A percentile compares a stretch with the other conserved stretches of the same genome.
Conservation (phyloP, 345 rosid genomes). For the Eucalyptus curtisii region DNA sequence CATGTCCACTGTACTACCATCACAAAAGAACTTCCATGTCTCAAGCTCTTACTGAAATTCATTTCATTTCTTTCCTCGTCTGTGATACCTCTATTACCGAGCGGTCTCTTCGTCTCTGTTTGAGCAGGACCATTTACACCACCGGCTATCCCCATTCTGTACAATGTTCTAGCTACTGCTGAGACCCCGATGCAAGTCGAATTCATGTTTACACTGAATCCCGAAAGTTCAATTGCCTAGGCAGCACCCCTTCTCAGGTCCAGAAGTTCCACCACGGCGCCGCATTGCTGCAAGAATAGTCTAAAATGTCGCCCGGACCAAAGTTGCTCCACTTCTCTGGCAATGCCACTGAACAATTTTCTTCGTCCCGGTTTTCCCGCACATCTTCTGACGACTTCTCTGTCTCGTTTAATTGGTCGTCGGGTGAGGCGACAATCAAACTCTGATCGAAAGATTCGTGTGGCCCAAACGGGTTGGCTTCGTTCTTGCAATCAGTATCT, state of each 20-base stretch:
- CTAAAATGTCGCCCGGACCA: conserved; percentile 20
- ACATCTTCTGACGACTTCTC: conserved; percentile 11
- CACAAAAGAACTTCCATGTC: not conserved
- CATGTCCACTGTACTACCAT: not conserved
- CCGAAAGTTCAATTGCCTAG: not conserved
- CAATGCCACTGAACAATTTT: conserved; percentile 17
- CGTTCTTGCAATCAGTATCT: conserved; percentile 9
- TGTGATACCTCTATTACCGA: not conserved
- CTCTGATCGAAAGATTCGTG: not conserved
- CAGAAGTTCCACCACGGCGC: conserved; percentile 41
- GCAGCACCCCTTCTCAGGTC: conserved; percentile 9
- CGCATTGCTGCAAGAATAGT: conserved; percentile 23
- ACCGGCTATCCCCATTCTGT: not conserved
- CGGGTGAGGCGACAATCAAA: not conserved
- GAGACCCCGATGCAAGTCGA: not conserved
- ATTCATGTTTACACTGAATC: not conserved
- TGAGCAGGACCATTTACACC: not conserved
- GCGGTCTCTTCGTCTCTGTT: not conserved
- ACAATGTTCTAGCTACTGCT: not conserved
- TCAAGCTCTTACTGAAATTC: not conserved
- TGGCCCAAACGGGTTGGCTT: not conserved
- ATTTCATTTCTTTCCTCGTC: not conserved
- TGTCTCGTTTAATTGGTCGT: not conserved
- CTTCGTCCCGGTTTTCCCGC: conserved; percentile 14
- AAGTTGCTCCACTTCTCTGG: conserved; percentile 32